phyloP scores from a whole-genome alignment of 1,284 basidiomycete genomes.

The Phlebopus sp. region DNA sequence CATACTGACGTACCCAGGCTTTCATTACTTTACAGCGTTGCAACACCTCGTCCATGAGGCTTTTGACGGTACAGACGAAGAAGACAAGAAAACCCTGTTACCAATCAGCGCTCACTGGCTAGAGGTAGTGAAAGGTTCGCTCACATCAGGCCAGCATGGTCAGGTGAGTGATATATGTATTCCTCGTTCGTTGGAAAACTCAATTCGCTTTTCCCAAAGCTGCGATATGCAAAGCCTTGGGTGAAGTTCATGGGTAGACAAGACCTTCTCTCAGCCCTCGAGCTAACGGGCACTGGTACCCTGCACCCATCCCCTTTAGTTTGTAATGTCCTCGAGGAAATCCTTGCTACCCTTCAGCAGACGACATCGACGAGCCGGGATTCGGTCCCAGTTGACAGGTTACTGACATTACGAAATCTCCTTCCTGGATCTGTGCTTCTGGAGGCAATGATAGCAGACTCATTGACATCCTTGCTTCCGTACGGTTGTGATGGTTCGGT shows the following conservation, averaged over 20 bases:
- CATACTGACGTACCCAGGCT: background rate
- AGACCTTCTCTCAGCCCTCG: conserved; percentile 39
- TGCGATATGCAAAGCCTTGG: conserved; percentile 41
- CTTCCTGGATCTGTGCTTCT: conserved; percentile 38
- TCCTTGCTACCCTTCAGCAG: conserved; percentile 21
- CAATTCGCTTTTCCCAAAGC: conserved; percentile 24
- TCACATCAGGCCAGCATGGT: conserved; percentile 14
- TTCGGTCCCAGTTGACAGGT: conserved; percentile 26
- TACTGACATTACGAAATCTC: conserved; percentile 35
- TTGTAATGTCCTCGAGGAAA: conserved; percentile 29
- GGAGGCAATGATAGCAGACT: conserved; percentile 47
- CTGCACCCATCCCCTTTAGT: conserved; percentile 27
- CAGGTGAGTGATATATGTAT: conserved; percentile 14
- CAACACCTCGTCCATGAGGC: conserved; percentile 24
- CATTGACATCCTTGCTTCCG: conserved; percentile 42
- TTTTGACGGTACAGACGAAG: conserved; percentile 21
- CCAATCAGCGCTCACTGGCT: conserved; percentile 35
- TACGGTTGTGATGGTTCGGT: conserved; percentile 39
- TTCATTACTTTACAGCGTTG: conserved; percentile 28
- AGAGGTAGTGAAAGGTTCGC: conserved; percentile 5
- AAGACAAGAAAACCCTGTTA: conserved; percentile 29
- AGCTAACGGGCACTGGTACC: conserved; percentile 17
- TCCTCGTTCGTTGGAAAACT: background rate
- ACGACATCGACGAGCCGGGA: conserved; percentile 9
- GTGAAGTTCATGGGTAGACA: conserved; percentile 41